phyloP scores from a whole-genome alignment of 805 yeast genomes.

The Starmerella powellii region DNA sequence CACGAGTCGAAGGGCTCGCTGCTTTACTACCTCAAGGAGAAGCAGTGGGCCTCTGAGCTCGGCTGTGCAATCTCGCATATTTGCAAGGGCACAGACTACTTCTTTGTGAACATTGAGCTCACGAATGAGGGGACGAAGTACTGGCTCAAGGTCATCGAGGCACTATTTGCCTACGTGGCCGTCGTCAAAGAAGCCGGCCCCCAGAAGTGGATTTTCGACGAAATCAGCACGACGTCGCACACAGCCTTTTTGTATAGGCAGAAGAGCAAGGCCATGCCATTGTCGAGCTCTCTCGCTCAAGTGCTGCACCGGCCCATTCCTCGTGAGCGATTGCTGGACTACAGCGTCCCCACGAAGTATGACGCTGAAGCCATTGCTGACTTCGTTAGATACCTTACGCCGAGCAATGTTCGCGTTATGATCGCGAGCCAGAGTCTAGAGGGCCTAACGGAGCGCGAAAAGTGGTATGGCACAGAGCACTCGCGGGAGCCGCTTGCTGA shows the following conservation, averaged over 20 bases:
- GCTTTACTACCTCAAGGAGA: conserved; percentile 50
- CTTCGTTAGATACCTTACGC: conserved; percentile 39
- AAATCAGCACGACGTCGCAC: conserved; percentile 53
- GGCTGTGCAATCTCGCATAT: conserved; percentile 53
- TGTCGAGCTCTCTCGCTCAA: conserved; percentile 59
- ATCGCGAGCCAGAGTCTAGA: conserved; percentile 43
- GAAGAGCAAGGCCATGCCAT: conserved; percentile 55
- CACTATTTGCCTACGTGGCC: conserved; percentile 61
- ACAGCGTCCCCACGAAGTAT: conserved; percentile 45
- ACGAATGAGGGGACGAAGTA: conserved; percentile 54
- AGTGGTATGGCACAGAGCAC: conserved; percentile 89
- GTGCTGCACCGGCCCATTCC: conserved; percentile 55
- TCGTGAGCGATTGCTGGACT: conserved; percentile 47
- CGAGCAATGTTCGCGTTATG: conserved; percentile 49
- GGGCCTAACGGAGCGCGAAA: conserved; percentile 43
- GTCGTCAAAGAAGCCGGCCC: conserved; percentile 49
- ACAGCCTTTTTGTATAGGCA: conserved; percentile 71
- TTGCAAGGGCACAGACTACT: conserved; percentile 51
- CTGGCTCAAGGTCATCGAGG: conserved; percentile 47
- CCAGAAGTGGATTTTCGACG: conserved; percentile 70
- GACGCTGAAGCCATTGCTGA: conserved; percentile 43
- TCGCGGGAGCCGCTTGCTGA: conserved; percentile 34
- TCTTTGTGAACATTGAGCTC: conserved; percentile 60
- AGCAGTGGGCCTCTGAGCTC: conserved; percentile 70
- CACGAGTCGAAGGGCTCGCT: conserved; percentile 88